Evolutionary conservation across 2,329 filamentous ascomycete genomes (phyloP), one percentile per base, ranked within the genome.

Genomic region (Aspergillus amoenus): DNA sequence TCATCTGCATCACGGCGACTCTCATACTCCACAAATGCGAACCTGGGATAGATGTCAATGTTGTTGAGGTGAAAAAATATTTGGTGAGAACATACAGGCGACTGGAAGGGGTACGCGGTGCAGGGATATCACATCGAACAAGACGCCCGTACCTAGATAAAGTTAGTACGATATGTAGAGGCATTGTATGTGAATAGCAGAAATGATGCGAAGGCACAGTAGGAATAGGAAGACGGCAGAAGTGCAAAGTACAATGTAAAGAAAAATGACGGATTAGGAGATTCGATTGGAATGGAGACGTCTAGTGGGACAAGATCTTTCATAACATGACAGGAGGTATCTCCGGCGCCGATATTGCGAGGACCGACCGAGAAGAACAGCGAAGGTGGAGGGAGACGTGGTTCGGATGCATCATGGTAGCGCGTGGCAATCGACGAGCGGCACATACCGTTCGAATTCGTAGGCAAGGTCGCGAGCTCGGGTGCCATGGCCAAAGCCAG

Each of bases 381-480:
- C 71, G 71, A 59, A 61, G 62, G 64, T 61, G 64, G 64, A 67
- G 37, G 39, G 21, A 57, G 30, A 53, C 52, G 66, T 63, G 65
- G 64, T 55, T 66, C 68, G 70, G 58, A 64, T 70, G 27, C 69
- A 71, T 72, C 67, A 73, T 75, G 70, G 70, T 75, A 77, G 76
- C 73, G 70, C 67, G 70, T 65, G 67, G 64, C 59, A 70, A 69
- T 68, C 66, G 70, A 69, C 71, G 73, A 80, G 79, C 81, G 78
- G 83, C 84, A 96, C 93, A 87, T 96, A 97, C 91, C 93, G 92
- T 93, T 97, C 93, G 90, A 97, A 97, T 85, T 97, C 93, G 90
- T 96, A 97, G 83, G 93, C 92, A 78, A 97, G 90, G 84, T 99
- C 93, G 87, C 94, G 91, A 78, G 94, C 92, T 83, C 94, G 91